Base-by-base conservation (phyloP, 148 eudicot species). In the Vaccinium vitisidaea region DNA sequence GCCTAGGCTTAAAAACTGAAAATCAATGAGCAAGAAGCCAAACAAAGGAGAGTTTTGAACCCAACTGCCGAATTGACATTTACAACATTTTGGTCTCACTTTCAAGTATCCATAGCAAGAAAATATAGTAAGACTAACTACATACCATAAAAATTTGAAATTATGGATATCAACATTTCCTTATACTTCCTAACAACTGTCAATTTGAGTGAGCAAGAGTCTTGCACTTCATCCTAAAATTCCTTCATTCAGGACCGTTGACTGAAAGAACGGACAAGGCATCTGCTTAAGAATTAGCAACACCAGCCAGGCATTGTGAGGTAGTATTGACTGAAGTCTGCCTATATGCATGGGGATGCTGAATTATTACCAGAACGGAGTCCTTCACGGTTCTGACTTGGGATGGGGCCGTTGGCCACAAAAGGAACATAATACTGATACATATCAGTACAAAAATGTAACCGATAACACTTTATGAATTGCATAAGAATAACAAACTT, bases 311-410 rank as follows among this genome's bases (percentile, higher is more conserved):
- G 39, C 84, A 59, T 48, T 27, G 79, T 81, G 84, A 84, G 56
- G 49, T 18, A 18, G 80, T 39, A 55, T 58, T 84, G 48, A 49
- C 48, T 23, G 81, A 75, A 53, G 59, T 58, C 50, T n/a, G 56
- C 75, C 86, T 75, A 73, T 46, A 83, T 59, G 94, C 87, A 87
- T 86, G 86, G 30, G 99, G 99, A 63, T 96, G 97, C 86, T 93
- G 98, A 84, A 97, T 93, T 84, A 97, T 87, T 4, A 97, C 93
- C 73, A 95, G 82, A 46, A 93, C 81, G 5, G 92, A 89, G 78
- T 91, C 91, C 86, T 90, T 88, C 14, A 86, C 80, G 82, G 87
- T 87, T 84, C 89, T 84, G 49, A 86, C 88, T 1, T 59, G 65
- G 1, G 89, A 87, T 82, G 80, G 79, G 21, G 89, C 80, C 73